Evolutionary conservation across 805 yeast species (phyloP), one percentile per base, ranked within the genome.

Genomic region (Jamesozyma piceae): DNA sequence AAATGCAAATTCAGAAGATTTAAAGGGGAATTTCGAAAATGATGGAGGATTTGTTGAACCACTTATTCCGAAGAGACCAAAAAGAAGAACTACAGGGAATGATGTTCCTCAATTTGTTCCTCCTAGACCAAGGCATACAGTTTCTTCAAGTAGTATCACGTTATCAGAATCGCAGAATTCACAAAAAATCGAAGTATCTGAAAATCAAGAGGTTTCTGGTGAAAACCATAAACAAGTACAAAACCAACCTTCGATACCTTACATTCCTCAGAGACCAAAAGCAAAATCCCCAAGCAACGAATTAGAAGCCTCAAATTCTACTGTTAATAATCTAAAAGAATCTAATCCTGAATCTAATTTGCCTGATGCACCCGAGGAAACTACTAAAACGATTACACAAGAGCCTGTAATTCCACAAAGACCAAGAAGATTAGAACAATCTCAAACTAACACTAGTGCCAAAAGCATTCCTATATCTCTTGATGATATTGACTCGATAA

Each of bases 21-120:
- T 10, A 14, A 11, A 4, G 18, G 24, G 11, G 19, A 11, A 9
- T 27, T 35, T n/a, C 13, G 38, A 20, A 15, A 24, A 28, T 30
- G 22, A 29, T 15, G 34, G 20, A 31, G 34, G 26, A 19, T 22
- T 15, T 8, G 39, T 41, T 5, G 39, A 35, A 24, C 43, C 43
- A 30, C 19, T 41, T n/a, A 41, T 41, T 15, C 43, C 43, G 13
- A 41, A 36, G 19, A 41, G 43, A 30, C 39, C 43, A 3, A 15
- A 35, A 3, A 29, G 39, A 36, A 41, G 43, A 31, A 36, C 43
- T n/a, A 36, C 37, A 13, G 15, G 13, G 4, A 32, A 24, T 15
- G 22, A n/a, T 2, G 15, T 22, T n/a, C 9, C 32, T 4, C 42
- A 40, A 9, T 9, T 11, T 19, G 34, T 36, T 17, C 44, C 47